Base-by-base conservation (phyloP, 257 asterid species). In the Thymus mandschuricus region DNA sequence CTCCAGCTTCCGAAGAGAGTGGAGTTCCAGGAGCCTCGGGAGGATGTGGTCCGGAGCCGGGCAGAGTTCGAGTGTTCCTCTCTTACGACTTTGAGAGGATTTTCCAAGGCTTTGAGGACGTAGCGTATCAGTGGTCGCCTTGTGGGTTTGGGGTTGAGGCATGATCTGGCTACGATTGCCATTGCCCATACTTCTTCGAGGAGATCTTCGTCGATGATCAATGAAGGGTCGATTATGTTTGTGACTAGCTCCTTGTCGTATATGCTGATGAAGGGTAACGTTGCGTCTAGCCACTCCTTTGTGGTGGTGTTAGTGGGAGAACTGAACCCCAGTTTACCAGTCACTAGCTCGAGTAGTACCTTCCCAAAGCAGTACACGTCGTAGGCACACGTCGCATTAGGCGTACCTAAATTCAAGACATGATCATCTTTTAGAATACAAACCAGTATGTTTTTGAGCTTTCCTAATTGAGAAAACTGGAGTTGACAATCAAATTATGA, bases 121-220 rank as follows among this genome's bases (percentile, higher is more conserved):
- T 91, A 89, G 12, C 90, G 81, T 94, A 87, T 91, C 27, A 89
- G 72, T 10, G 97, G 98, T 5, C 98, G 82, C 40, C 94, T 80
- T 1, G 81, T 56, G 8, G 97, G 95, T 79, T 81, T 91, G 28
- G 98, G 97, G 55, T 93, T 91, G 10, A 93, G 93, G 74, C 98
- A 93, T 11, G 98, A 93, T 56, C 91, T 78, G 2, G 98, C 97
- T 0, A 93, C 91, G 38, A 91, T 82, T 0, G 98, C 96, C 97
- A 93, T 93, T 8, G 97, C 97, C 97, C 97, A 91, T 30, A 87
- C 98, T 85, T 91, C 98, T 76, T 93, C 98, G 3, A 93, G 81
- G 13, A 88, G 90, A 78, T 93, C 98, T 60, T 91, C 98, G 3
- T 93, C 96, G 70, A 93, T 82, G 67, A 93, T 80, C 72, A 93